Conservation (phyloP, 192 early-diverging fungal genomes). For the Backusella psychrophila region DNA sequence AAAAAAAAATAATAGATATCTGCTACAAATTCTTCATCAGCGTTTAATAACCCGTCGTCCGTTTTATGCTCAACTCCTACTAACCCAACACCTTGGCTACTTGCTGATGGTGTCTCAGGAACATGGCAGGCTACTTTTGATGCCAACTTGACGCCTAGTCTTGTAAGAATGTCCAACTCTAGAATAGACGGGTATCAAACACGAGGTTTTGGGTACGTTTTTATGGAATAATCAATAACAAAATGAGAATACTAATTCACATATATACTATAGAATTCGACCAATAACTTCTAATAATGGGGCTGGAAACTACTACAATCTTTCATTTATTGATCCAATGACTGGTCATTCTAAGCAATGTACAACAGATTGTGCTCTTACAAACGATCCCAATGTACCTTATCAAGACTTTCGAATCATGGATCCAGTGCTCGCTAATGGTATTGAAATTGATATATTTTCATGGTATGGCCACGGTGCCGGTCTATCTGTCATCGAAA, state of each 20-base stretch:
- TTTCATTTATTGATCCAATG: constrained; percentile 59
- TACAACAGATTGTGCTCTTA: constrained; percentile 36
- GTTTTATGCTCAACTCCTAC: constrained; percentile 2
- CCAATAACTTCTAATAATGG: background rate
- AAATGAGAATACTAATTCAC: background rate
- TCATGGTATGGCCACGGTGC: constrained; percentile 40
- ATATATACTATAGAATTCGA: background rate
- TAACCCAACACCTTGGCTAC: constrained; percentile 6
- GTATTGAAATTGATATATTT: constrained; percentile 47
- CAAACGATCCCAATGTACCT: constrained; percentile 27
- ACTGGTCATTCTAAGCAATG: constrained; percentile 40
- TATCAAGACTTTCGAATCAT: constrained; percentile 45
- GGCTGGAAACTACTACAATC: background rate
- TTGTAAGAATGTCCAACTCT: constrained; percentile 3
- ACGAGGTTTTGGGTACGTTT: constrained; percentile 5
- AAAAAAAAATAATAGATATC: background rate
- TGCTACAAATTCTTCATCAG: background rate
- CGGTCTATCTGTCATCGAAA: constrained; percentile 27
- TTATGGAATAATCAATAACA: background rate
- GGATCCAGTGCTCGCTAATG: constrained; percentile 39
- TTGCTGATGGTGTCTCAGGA: background rate
- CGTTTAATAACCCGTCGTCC: background rate
- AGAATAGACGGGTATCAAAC: background rate
- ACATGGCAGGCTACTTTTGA: constrained; percentile 12
- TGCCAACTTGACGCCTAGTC: background rate